Evolutionary conservation across 805 yeast genomes (phyloP).

Genomic region (Metschnikowia shivogae): DNA sequence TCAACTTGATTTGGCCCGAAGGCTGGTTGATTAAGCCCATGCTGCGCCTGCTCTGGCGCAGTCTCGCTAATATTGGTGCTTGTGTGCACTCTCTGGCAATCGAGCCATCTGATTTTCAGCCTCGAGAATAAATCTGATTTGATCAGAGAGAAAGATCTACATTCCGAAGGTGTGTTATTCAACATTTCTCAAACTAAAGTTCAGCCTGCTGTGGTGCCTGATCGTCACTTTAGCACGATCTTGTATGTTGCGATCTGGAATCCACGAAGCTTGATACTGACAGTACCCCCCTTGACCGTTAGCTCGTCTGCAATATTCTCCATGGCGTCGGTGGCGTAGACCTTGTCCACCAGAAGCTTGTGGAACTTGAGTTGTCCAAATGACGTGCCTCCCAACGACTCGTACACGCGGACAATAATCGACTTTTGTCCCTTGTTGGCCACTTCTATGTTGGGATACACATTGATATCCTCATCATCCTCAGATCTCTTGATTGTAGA

Average conservation of each 20-base stretch:
- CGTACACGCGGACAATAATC: slow-evolving; percentile 74
- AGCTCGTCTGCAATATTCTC: slow-evolving; percentile 49
- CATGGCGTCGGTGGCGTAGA: slow-evolving; percentile 54
- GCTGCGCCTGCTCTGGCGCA: not conserved
- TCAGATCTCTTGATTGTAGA: slow-evolving; percentile 85
- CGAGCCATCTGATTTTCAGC: too few relatives aligned
- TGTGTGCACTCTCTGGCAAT: not conserved
- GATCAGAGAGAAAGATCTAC: too few relatives aligned
- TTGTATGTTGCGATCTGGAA: slow-evolving; percentile 74
- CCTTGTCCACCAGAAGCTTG: slow-evolving; percentile 39
- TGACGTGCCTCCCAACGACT: slow-evolving; percentile 78
- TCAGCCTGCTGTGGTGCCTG: not conserved
- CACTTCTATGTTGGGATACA: slow-evolving; percentile 44
- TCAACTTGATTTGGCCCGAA: slow-evolving; percentile 77
- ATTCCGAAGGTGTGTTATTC: too few relatives aligned
- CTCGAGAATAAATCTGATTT: too few relatives aligned
- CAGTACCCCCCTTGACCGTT: slow-evolving; percentile 31
- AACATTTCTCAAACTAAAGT: not conserved
- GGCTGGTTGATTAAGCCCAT: slow-evolving; percentile 76
- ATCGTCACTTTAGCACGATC: slow-evolving; percentile 33
- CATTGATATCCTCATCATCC: slow-evolving; percentile 60
- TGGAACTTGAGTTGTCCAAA: slow-evolving; percentile 47
- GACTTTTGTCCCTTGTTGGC: slow-evolving; percentile 38
- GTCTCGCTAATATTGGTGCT: not conserved
- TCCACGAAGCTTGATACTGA: slow-evolving; percentile 51